Evolutionary conservation across 352 stramenopile genomes (phyloP), one percentile per base, ranked within the genome.

Genomic region (Phytopythium montanum): DNA sequence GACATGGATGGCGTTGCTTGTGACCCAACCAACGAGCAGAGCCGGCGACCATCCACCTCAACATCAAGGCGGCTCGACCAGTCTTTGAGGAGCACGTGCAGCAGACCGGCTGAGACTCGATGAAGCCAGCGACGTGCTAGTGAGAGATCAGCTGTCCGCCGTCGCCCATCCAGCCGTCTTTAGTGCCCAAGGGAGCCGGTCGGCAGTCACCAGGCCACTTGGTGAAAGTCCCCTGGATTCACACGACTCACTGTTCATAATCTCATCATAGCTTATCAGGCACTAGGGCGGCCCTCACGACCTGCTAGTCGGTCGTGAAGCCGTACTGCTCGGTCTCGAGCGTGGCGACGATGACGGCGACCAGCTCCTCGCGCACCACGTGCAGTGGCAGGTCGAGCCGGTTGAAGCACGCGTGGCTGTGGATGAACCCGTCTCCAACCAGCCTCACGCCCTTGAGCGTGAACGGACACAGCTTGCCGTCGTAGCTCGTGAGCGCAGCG

Each of bases 31-130:
- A 25, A 45, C 7, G 6, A 61, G 39, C 56, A 92, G 83, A 98
- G 49, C 96, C 94, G 4, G 90, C 94, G n/a, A 96, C 94, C 34
- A 98, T 97, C 56, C 85, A 98, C 56, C 70, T 98, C 44, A 99
- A 99, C 72, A 99, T 99, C 76, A 97, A 98, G 70, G 94, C 96
- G 42, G 96, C 96, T 3, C 87, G 90, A 53, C 87, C 87, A 38
- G 90, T 98, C 65, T 99, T 99, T 73, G 95, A 99, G 73, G 80
- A 92, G 61, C 98, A 98, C 64, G 95, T 99, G 65, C 91, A 96
- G 64, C 88, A 98, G 69, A 96, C 84, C 8, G 91, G 81, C 54
- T 92, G 90, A 66, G 31, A 33, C 14, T 33, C 3, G 51, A 38
- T 14, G 2, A 16, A 31, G 54, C 10, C 36, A 53, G 14, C 13